A percentile compares a stretch with the other conserved stretches of the same genome.
These are phyloP conservation scores for Pholiota molesta DNA, from an alignment of 768 basidiomycete genomes.

Conservation along the genomic window DNA sequence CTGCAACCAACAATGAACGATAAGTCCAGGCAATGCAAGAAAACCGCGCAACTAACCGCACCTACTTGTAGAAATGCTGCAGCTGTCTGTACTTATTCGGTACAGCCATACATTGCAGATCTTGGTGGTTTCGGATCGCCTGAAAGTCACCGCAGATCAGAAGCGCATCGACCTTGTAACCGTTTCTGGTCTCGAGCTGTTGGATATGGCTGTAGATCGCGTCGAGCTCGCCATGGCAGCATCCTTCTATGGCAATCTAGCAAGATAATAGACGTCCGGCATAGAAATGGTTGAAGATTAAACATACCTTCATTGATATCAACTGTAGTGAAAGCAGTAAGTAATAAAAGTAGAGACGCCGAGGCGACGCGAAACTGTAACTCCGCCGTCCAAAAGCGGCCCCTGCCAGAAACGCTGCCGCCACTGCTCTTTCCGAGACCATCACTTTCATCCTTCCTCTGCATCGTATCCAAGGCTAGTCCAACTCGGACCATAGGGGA, in stretches of 20 bases:
- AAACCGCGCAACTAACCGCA: slow-evolving; percentile 14
- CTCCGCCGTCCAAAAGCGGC: background rate
- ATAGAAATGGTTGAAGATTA: background rate
- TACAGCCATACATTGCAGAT: slow-evolving; percentile 90
- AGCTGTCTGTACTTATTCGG: slow-evolving; percentile 86
- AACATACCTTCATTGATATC: slow-evolving; percentile 6
- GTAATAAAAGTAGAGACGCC: background rate
- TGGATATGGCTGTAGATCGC: slow-evolving; percentile 78
- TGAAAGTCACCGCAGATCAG: slow-evolving; percentile 97
- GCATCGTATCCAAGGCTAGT: background rate
- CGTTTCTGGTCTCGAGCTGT: slow-evolving; percentile 59
- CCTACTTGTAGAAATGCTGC: slow-evolving; percentile 82
- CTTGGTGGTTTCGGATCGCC: slow-evolving; percentile 83
- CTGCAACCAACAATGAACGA: slow-evolving; percentile 36
- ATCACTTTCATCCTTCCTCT: background rate
- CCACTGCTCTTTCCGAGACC: background rate
- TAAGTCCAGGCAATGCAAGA: slow-evolving; percentile 1
- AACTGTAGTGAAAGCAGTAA: background rate
- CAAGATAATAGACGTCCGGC: background rate
- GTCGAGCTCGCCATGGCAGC: slow-evolving; percentile 94
- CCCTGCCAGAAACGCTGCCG: background rate
- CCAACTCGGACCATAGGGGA: background rate
- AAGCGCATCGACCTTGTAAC: slow-evolving; percentile 78
- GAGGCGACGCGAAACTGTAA: background rate
- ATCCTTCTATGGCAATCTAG: slow-evolving; percentile 90